Conservation (phyloP, 2,329 filamentous ascomycete species). For the Epichloe sibirici region DNA sequence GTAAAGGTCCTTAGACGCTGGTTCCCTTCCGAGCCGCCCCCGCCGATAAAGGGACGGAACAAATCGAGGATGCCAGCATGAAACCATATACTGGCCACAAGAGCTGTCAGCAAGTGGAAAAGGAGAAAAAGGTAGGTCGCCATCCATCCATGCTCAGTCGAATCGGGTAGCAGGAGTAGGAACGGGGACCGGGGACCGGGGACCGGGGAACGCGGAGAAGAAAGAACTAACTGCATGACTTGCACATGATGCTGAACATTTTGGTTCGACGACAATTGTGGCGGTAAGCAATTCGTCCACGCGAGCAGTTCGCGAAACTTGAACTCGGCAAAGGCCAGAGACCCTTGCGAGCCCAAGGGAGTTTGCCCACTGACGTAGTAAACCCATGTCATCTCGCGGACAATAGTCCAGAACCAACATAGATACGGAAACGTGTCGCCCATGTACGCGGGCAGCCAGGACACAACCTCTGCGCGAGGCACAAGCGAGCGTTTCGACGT, state of each 20-base stretch:
- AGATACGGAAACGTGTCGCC: slow-evolving; percentile 17
- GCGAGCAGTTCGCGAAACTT: slow-evolving; percentile 22
- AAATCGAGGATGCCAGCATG: slow-evolving; percentile 12
- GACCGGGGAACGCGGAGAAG: background rate
- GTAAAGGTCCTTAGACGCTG: slow-evolving; percentile 15
- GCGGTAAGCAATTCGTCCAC: slow-evolving; percentile 18
- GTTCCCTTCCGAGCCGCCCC: background rate
- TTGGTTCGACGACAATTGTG: slow-evolving; percentile 9
- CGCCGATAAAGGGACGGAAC: slow-evolving; percentile 14
- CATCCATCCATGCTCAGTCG: no score
- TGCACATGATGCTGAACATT: slow-evolving; percentile 17
- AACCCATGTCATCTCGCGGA: slow-evolving; percentile 14
- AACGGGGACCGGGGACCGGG: no score
- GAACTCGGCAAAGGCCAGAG: slow-evolving; percentile 16
- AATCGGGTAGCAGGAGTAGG: no score
- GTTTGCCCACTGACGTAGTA: slow-evolving; percentile 13
- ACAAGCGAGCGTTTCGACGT: background rate
- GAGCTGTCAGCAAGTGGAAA: background rate
- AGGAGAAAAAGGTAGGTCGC: background rate
- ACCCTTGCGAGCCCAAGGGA: slow-evolving; percentile 1
- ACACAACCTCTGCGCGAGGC: background rate
- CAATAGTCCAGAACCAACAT: slow-evolving; percentile 21
- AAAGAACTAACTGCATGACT: slow-evolving; percentile 8
- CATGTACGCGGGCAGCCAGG: slow-evolving; percentile 7
- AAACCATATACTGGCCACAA: slow-evolving; percentile 9